Conservation (phyloP, 768 basidiomycete species). For the Hirschioporus abietinus region DNA sequence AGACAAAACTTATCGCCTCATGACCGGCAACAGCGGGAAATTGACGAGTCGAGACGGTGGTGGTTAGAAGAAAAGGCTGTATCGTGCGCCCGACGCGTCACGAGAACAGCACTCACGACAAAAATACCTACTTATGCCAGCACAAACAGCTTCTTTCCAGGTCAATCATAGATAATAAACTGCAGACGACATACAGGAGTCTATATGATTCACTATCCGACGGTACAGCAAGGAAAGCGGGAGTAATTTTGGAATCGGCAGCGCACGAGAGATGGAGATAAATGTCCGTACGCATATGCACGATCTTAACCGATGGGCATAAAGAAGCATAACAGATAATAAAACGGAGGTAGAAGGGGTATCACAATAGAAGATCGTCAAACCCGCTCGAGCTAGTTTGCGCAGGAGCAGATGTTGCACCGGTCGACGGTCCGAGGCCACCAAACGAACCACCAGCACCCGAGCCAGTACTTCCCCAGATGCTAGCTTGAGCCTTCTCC, state of each 20-base stretch:
- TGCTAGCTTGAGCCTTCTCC: conserved; percentile 75
- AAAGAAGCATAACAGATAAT: neutral
- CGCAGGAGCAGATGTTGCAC: conserved; percentile 16
- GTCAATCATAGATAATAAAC: neutral
- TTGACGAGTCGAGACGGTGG: neutral
- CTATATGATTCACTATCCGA: neutral
- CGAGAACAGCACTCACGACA: neutral
- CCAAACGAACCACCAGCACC: conserved; percentile 21
- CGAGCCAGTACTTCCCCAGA: conserved; percentile 58
- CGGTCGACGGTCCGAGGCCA: conserved; percentile 12
- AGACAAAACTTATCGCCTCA: neutral
- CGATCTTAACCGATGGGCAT: neutral
- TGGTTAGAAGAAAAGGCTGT: neutral
- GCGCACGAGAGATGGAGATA: neutral
- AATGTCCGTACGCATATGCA: neutral
- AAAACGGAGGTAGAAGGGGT: neutral
- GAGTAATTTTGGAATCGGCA: neutral
- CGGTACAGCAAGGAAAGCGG: neutral
- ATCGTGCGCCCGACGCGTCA: neutral
- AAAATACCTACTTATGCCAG: neutral
- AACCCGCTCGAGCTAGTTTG: conserved; percentile 20
- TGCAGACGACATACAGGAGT: neutral
- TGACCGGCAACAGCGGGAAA: neutral
- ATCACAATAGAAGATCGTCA: conserved; percentile 32
- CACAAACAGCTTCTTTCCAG: neutral